phyloP scores from a whole-genome alignment of 768 basidiomycete genomes.

The Tylopilus sp. region DNA sequence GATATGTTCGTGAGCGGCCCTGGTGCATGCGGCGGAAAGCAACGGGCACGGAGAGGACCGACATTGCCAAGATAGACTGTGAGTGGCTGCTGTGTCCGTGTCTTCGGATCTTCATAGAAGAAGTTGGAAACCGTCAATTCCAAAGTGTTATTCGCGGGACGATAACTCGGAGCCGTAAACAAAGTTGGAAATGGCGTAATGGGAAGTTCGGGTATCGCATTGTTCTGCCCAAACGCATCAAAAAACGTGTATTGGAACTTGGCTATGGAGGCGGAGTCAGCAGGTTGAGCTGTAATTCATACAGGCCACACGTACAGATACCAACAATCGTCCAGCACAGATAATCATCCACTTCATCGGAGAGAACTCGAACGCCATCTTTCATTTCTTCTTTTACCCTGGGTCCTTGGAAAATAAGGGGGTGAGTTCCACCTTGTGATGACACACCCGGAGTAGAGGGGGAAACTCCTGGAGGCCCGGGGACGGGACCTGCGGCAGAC shows the following conservation, averaged over 20 bases:
- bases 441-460: constrained; percentile 75
- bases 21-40: constrained; percentile 70
- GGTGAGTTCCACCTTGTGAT: constrained; percentile 75
- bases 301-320: constrained; percentile 62
- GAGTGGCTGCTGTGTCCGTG: constrained; percentile 62
- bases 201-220: constrained; percentile 68
- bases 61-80: constrained; percentile 89
- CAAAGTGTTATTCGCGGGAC: constrained; percentile 66
- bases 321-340: constrained; percentile 95
- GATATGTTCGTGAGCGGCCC: constrained; percentile 65
- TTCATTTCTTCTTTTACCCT: constrained; percentile 80
- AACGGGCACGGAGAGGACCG: constrained; percentile 76
- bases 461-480: constrained; percentile 67
- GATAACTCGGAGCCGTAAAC: constrained; percentile 75
- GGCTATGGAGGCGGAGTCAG: constrained; percentile 44
- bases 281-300: constrained; percentile 7
- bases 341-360: constrained; percentile 93
- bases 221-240: constrained; percentile 81
- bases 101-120: constrained; percentile 74
- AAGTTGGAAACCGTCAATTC: constrained; percentile 87
- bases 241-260: constrained; percentile 96
- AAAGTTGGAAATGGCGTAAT: constrained; percentile 91
- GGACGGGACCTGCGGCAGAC: constrained; percentile 82
- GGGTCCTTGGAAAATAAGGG: constrained; percentile 74
- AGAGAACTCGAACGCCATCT: constrained; percentile 69